Evolutionary conservation across 371 early-diverging fungal species (phyloP).

Genomic region (Mucor lusitanicus): DNA sequence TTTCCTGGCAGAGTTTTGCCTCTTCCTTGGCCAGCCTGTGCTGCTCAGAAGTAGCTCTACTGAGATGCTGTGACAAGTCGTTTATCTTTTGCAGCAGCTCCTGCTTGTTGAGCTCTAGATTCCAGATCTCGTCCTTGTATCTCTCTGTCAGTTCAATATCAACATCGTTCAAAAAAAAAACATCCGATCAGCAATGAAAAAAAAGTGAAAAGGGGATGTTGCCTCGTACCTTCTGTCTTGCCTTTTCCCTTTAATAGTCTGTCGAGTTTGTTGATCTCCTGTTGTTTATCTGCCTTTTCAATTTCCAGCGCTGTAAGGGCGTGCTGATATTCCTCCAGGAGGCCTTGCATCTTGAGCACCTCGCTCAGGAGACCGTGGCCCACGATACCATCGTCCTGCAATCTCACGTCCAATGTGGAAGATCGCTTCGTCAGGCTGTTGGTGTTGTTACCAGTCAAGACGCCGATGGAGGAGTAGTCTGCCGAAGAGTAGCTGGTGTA

Average conservation of each 20-base stretch:
- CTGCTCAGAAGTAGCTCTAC: background rate
- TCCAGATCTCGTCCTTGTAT: constrained; percentile 27
- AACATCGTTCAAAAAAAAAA: constrained; percentile 15
- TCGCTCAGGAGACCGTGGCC: constrained; percentile 1
- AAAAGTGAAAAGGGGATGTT: background rate
- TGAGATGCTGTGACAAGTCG: background rate
- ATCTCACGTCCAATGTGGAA: background rate
- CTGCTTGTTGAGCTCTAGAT: constrained; percentile 21
- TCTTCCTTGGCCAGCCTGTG: background rate
- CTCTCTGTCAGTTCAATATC: constrained; percentile 10
- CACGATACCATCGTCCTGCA: background rate
- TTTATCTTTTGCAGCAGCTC: constrained; percentile 15
- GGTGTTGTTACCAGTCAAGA: background rate
- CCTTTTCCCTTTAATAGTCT: constrained; percentile 6
- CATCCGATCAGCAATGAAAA: background rate
- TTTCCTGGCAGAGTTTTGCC: background rate
- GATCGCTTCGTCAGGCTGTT: background rate
- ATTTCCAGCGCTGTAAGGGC: constrained; percentile 10
- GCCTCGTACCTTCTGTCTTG: constrained; percentile 2
- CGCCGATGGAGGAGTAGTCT: background rate
- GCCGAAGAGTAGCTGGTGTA: constrained; percentile 2
- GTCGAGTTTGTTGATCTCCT: constrained; percentile 7
- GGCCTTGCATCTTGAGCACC: constrained; percentile 2
- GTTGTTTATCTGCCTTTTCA: constrained; percentile 21
- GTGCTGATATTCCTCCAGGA: constrained; percentile 12